A percentile compares a stretch with the other conserved stretches of the same genome.
These are phyloP conservation scores for Colletotrichum cereale DNA, from an alignment of 2,329 filamentous ascomycete species.

Conservation along the genomic window DNA sequence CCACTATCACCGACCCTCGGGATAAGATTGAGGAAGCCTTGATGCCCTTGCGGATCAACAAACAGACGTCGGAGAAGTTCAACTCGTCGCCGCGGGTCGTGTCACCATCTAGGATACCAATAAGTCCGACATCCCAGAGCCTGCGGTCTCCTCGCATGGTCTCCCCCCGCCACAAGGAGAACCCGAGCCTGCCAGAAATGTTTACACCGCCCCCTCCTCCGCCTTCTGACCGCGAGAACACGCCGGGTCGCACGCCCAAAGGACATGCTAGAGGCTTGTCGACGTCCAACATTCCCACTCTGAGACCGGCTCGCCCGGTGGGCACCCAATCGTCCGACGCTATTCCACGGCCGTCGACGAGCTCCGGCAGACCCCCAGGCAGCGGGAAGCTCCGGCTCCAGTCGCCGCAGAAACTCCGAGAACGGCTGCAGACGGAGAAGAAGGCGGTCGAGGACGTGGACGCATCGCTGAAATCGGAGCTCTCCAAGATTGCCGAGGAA, in stretches of 20 bases:
- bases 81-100: constrained; percentile 63
- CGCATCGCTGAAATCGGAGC: constrained; percentile 77
- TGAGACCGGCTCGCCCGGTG: constrained; percentile 57
- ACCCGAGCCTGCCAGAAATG: constrained; percentile 45
- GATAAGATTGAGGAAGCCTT: constrained; percentile 52
- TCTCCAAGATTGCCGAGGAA: constrained; percentile 85
- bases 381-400: constrained; percentile 73
- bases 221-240: constrained; percentile 29
- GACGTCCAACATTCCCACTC: constrained; percentile 66
- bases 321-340: constrained; percentile 45
- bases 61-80: constrained; percentile 68
- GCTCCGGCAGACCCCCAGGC: constrained; percentile 57
- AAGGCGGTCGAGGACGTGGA: constrained; percentile 79
- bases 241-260: constrained; percentile 30
- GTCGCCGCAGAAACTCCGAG: constrained; percentile 81
- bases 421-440: constrained; percentile 87
- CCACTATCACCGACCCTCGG: constrained; percentile 62
- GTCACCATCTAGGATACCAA: constrained; percentile 64
- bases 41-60: constrained; percentile 65
- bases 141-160: constrained; percentile 54
- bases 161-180: constrained; percentile 59
- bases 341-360: constrained; percentile 46
- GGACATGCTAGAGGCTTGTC: constrained; percentile 65
- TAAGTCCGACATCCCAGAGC: constrained; percentile 60
- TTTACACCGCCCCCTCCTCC: constrained; percentile 28